phyloP scores from a whole-genome alignment of 1,284 basidiomycete species.

The Moesziomyces antarcticus region DNA sequence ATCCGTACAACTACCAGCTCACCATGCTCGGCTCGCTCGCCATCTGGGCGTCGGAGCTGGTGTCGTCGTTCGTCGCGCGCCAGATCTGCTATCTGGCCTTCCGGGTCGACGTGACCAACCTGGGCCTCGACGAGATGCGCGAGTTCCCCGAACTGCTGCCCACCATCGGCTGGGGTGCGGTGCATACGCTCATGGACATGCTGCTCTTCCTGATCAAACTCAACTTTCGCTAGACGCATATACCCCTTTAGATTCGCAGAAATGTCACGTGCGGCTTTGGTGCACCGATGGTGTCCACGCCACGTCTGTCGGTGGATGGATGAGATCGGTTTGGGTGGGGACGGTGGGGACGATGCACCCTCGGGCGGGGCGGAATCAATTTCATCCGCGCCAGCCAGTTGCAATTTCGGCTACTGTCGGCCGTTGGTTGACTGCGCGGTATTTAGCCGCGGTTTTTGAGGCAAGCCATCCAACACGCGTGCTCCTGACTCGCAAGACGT shows the following conservation, averaged over 20 bases:
- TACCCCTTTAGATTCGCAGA: neutral
- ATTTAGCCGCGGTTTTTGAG: neutral
- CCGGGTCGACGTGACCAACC: conserved; percentile 71
- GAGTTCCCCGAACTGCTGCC: conserved; percentile 70
- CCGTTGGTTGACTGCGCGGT: neutral
- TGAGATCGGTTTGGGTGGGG: neutral
- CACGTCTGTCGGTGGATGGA: no score
- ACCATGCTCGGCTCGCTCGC: conserved; percentile 72
- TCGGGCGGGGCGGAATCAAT: conserved; percentile 4
- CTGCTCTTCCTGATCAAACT: conserved; percentile 70
- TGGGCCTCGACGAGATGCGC: conserved; percentile 72
- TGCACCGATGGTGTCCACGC: no score
- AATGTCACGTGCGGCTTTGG: neutral
- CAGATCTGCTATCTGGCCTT: conserved; percentile 70
- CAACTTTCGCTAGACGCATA: conserved; percentile 40
- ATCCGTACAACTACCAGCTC: conserved; percentile 73
- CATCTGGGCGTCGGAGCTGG: conserved; percentile 72
- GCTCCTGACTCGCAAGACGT: no score
- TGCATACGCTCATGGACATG: conserved; percentile 73
- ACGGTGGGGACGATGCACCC: conserved; percentile 2
- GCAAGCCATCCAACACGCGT: no score
- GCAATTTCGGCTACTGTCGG: conserved; percentile 16
- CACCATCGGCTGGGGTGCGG: conserved; percentile 70
- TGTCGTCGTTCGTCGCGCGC: conserved; percentile 70
- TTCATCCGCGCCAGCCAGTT: conserved; percentile 4